phyloP scores from a whole-genome alignment of 169 alveolate species.

The Theileria sp. region DNA sequence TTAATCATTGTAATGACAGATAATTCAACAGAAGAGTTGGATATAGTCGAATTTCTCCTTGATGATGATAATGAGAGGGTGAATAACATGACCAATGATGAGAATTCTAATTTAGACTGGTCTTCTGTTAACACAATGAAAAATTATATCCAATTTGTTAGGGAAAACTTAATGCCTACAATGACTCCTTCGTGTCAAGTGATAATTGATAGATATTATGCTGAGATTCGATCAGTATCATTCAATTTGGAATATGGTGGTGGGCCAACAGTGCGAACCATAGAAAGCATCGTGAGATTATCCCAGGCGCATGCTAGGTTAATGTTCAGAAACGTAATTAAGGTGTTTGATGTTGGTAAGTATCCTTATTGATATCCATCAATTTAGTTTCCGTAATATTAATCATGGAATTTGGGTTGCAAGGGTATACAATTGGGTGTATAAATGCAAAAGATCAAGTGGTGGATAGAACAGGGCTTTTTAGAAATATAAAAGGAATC shows the following conservation, averaged over 20 bases:
- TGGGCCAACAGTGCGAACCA: slow-evolving; percentile 86
- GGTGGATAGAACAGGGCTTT: slow-evolving; percentile 47
- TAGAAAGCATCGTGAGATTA: slow-evolving; percentile 87
- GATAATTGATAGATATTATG: slow-evolving; percentile 61
- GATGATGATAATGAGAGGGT: not conserved
- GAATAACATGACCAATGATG: not conserved
- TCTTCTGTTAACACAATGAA: slow-evolving; percentile 32
- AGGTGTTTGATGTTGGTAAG: slow-evolving; percentile 78
- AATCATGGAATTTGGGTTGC: slow-evolving; percentile 52
- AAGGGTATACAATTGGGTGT: slow-evolving; percentile 44
- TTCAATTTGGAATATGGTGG: slow-evolving; percentile 58
- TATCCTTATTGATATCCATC: not conserved
- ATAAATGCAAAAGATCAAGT: slow-evolving; percentile 27
- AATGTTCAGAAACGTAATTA: slow-evolving; percentile 73
- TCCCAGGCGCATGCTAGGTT: slow-evolving; percentile 92
- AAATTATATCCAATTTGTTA: slow-evolving; percentile 61
- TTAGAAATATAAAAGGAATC: slow-evolving; percentile 12
- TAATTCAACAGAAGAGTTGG: slow-evolving; percentile 38
- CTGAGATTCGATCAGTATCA: slow-evolving; percentile 33
- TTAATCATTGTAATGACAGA: slow-evolving; percentile 65
- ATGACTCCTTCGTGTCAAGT: slow-evolving; percentile 45
- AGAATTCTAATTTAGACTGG: slow-evolving; percentile 40
- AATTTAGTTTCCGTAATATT: slow-evolving; percentile 51
- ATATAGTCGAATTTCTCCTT: slow-evolving; percentile 45
- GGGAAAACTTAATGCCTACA: slow-evolving; percentile 51